Evolutionary conservation across 371 early-diverging fungal genomes (phyloP), one percentile per base, ranked within the genome.

Genomic region (Rhizopus stolonifer): DNA sequence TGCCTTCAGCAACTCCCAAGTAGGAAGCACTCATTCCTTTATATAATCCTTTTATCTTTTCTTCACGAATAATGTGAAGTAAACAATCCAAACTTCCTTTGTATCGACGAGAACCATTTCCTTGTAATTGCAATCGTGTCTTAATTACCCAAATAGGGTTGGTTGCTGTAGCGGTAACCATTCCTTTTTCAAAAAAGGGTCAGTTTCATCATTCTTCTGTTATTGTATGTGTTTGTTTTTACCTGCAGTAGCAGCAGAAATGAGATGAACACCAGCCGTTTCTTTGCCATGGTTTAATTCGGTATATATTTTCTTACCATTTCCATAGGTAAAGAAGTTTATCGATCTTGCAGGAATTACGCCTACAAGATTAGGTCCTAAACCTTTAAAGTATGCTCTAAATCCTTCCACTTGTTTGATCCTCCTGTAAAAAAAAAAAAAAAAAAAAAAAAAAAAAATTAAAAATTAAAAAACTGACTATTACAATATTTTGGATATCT

Each of bases 81-180:
- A 86, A 52, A 57, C 96, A 95, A 48, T 93, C 85, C 18, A 89
- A 54, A 52, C 88, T 88, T 72, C 84, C 92, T 34, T 69, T 70
- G 69, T 95, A 95, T 43, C 67, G 52, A 25, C 69, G 61, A 1
- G 59, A 59, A 1, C 69, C 64, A 42, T 72, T 80, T 3, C 74
- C 65, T 69, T 91, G 91, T 44, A 96, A 74, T 68, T 96, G 97
- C 82, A 98, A 88, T 49, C 98, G 72, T 0, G 97, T 98, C 63
- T 95, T 96, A 44, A 96, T 84, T 45, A 96, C 82, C 98, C 98
- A 98, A 6, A 98, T 95, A 0, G 98, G 98, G 64, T 94, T 96
- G 8, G 97, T 95, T 10, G 72, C 70, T 0, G 90, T 84, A 0
- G 93, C 84, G 2, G 92, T 91, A 7, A 88, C 77, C 32, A 88